Evolutionary conservation across 495 filamentous ascomycete genomes (phyloP), one percentile per base, ranked within the genome.

Genomic region (Achaetomiella virescens): DNA sequence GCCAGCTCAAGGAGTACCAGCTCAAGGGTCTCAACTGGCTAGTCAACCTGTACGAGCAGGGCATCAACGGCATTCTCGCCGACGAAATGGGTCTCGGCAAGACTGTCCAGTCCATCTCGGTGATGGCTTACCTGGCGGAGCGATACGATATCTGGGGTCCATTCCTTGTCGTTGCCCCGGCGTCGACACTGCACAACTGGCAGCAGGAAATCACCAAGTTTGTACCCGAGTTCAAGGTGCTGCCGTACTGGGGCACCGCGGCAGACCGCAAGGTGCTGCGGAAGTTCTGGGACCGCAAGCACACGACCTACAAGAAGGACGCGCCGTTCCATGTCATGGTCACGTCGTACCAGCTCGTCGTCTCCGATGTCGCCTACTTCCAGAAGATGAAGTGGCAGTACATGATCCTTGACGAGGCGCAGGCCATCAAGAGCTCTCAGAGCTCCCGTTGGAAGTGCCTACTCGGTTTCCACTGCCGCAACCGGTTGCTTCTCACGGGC

Each of bases 11-110:
- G 66, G 93, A 98, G 67, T 98, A 98, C 72, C 93, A 98, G 74
- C 71, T 98, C 64, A 98, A 98, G 74, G 93, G 93, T 69, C 84
- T 98, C 61, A 97, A 97, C 65, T 98, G 93, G 93, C 85, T 98
- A 21, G 95, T 95, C 73, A 97, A 98, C 70, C 76, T 98, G 54
- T 98, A 98, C 75, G 93, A 98, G 68, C 93, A 98, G 69, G 93
- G 93, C 70, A 98, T 98, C 84, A 98, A 98, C 75, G 95, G 93
- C 68, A 98, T 98, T 55, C 76, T 98, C 54, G 93, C 93, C 61
- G 93, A 98, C 64, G 93, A 98, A 75, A 98, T 98, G 93, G 93
- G 93, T 83, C 87, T 98, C 27, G 93, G 93, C 61, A 98, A 98
- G 72, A 98, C 93, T 17, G 90, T 98, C 20, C 93, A 98, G 75